Conservation (phyloP, 148 eudicot genomes). For the Vaccinium vitisidaea region DNA sequence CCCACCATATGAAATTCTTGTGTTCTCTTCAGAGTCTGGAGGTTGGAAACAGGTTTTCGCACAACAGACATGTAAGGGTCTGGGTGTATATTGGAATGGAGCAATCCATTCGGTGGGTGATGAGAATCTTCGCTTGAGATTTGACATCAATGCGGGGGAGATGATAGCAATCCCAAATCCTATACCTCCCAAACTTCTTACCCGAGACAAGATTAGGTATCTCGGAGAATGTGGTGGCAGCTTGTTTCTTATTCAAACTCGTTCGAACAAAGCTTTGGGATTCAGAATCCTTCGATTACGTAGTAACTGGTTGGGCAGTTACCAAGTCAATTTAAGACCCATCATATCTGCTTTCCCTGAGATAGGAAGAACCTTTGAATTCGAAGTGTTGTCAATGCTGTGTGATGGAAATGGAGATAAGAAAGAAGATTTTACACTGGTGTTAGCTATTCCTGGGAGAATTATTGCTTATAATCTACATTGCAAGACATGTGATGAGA, state of each 20-base stretch:
- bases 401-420: background rate
- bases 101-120: background rate
- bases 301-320: background rate
- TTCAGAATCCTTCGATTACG: background rate
- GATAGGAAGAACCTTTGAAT: background rate
- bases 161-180: background rate
- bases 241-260: slow-evolving; percentile 6
- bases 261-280: background rate
- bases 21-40: background rate
- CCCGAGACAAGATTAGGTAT: background rate
- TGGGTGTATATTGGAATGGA: background rate
- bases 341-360: background rate
- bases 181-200: background rate
- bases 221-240: slow-evolving; percentile 9
- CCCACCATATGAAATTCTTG: background rate
- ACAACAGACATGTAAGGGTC: background rate
- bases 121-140: background rate
- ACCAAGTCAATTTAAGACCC: background rate
- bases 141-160: background rate
- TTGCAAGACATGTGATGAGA: background rate
- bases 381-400: background rate
- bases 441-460: background rate
- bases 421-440: background rate
- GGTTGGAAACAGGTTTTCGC: background rate
- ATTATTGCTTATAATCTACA: background rate